A percentile compares a stretch with the other conserved stretches of the same genome.
These are phyloP conservation scores for Ustilago vetiveriae DNA, from an alignment of 1,284 basidiomycete species.

Conservation along the genomic window DNA sequence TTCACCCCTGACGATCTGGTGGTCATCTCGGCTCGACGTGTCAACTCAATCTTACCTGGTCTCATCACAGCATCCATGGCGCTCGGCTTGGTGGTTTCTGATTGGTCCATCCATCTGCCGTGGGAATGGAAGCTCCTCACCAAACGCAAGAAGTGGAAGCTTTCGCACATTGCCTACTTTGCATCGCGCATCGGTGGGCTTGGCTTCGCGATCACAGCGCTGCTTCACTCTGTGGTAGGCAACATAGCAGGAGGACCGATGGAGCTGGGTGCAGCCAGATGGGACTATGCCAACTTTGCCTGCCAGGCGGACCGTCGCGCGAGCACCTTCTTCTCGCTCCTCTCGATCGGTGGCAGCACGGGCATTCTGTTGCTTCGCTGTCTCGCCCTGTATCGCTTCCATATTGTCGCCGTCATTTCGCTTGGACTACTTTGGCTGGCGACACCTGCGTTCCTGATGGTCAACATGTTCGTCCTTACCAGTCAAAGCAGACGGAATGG, in stretches of 20 bases:
- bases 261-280: slow-evolving; percentile 24
- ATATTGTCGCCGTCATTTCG: slow-evolving; percentile 28
- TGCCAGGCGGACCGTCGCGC: slow-evolving; percentile 37
- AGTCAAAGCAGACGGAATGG: slow-evolving; percentile 42
- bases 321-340: slow-evolving; percentile 35
- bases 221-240: slow-evolving; percentile 37
- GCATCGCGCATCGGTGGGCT: slow-evolving; percentile 44
- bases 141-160: slow-evolving; percentile 43
- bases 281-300: slow-evolving; percentile 45
- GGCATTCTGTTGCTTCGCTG: slow-evolving; percentile 46
- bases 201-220: slow-evolving; percentile 25
- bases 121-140: slow-evolving; percentile 47
- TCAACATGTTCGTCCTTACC: slow-evolving; percentile 34
- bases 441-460: slow-evolving; percentile 37
- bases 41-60: slow-evolving; percentile 38
- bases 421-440: slow-evolving; percentile 42
- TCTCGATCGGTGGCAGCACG: slow-evolving; percentile 45
- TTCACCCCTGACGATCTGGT: slow-evolving; percentile 32
- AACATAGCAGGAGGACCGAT: slow-evolving; percentile 33
- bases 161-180: slow-evolving; percentile 51
- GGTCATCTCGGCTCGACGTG: slow-evolving; percentile 32
- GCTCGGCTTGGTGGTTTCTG: slow-evolving; percentile 41
- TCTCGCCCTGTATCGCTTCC: slow-evolving; percentile 42
- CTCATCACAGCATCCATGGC: slow-evolving; percentile 44
- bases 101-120: slow-evolving; percentile 45